Conservation (phyloP, 2,329 filamentous ascomycete species). For the Cladophialophora yegresii region DNA sequence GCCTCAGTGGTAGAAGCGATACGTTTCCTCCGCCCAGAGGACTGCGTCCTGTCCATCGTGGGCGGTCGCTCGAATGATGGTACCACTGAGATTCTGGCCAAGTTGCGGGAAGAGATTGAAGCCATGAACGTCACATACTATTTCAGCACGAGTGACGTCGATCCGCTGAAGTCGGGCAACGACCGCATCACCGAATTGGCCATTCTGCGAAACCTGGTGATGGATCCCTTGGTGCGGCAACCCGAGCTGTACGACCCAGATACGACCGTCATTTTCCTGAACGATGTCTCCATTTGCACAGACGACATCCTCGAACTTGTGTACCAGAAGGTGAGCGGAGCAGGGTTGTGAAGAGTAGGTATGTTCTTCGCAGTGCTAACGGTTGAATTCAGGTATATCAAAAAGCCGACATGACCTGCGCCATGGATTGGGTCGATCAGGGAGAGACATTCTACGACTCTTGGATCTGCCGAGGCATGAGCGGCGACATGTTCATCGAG, state of each 20-base stretch:
- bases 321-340: conserved; percentile 45
- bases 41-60: conserved; percentile 58
- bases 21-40: conserved; percentile 53
- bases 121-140: conserved; percentile 35
- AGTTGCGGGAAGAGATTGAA: conserved; percentile 47
- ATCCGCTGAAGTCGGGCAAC: conserved; percentile 45
- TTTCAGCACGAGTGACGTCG: conserved; percentile 44
- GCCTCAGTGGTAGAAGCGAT: conserved; percentile 56
- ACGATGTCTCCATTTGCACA: conserved; percentile 56
- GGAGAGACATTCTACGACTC: conserved; percentile 60
- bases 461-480: conserved; percentile 57
- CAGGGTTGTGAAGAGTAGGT: neutral
- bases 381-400: conserved; percentile 38
- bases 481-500: conserved; percentile 59
- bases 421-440: conserved; percentile 59
- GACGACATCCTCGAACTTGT: conserved; percentile 62
- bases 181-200: conserved; percentile 54
- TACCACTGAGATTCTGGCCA: conserved; percentile 54
- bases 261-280: conserved; percentile 56
- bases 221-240: conserved; percentile 49
- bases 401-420: conserved; percentile 59
- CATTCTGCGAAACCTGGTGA: conserved; percentile 55
- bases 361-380: neutral
- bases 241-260: conserved; percentile 39
- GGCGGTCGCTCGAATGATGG: conserved; percentile 60